Base-by-base conservation (phyloP, 2,329 filamentous ascomycete species). In the Penicillium sp. region DNA sequence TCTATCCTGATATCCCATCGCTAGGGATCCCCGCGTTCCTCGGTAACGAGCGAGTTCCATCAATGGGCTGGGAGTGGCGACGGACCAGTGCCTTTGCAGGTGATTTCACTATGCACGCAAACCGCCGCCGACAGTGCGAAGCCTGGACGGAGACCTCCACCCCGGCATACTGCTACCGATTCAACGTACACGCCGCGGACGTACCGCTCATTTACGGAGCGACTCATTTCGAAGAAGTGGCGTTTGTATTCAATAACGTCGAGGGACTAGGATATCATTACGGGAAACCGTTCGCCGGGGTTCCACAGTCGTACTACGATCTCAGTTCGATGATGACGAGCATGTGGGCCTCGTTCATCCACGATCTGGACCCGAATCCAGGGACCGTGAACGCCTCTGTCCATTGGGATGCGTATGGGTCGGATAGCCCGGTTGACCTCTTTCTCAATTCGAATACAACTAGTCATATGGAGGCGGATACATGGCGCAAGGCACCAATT, bases 81-180 rank as follows among this genome's bases (percentile, higher is more conserved):
- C 81, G 85, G 51, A 77, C 76, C 14, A 79, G 80, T 6, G 82
- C 85, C 2, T 84, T 82, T 62, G 70, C 72, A 4, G 85, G 85
- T 10, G 85, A 88, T 68, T 70, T 76, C 1, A 67, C 74, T 50
- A 83, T 87, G 72, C 83, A 85, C 57, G 85, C 82, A 5, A 78
- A 80, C 31, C 80, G 85, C 1, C 79, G 85, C 3, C 74, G 79
- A 23, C 80, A 82, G 5, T 82, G 80, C 59, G 74, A 83, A 62
- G 74, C 76, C 1, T 86, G 82, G 80, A 75, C 82, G 13, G 72
- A 73, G 10, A 70, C 76, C 29, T 73, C 75, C 14, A 65, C 83
- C 2, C 75, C 81, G 7, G 83, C 83, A 10, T 88, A 85, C 75
- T 83, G 81, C 65, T 88, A 87, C 73, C 80, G 83, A 47, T 88